A percentile compares a stretch with the other conserved stretches of the same genome.
Evolutionary conservation across 1,139 yeast species (phyloP).

Genomic region (Saccharomycopsis hybrid): DNA sequence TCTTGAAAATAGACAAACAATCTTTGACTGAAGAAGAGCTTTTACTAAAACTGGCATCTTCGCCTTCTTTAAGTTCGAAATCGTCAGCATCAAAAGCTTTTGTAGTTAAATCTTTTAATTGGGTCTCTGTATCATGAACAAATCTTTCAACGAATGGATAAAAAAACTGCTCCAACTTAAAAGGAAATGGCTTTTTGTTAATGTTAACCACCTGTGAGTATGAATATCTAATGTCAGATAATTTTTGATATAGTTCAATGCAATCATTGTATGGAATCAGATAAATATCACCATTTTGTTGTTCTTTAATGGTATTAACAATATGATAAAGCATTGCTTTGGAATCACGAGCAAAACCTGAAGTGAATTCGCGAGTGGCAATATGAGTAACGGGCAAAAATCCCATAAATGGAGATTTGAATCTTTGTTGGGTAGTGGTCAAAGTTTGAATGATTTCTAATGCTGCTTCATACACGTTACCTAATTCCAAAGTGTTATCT

Average conservation of each 20-base stretch:
- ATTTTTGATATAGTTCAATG: slow-evolving; percentile 49
- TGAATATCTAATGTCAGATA: slow-evolving; percentile 50
- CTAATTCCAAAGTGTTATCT: slow-evolving; percentile 50
- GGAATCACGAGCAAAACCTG: slow-evolving; percentile 56
- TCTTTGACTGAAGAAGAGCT: slow-evolving; percentile 58
- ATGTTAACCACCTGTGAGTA: slow-evolving; percentile 41
- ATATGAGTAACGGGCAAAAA: slow-evolving; percentile 50
- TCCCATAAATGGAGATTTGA: slow-evolving; percentile 57
- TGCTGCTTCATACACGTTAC: slow-evolving; percentile 55
- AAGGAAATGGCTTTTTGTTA: slow-evolving; percentile 36
- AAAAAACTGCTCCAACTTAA: slow-evolving; percentile 55
- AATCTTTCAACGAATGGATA: slow-evolving; percentile 51
- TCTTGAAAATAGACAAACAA: slow-evolving; percentile 56
- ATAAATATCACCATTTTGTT: slow-evolving; percentile 22
- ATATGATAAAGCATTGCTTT: slow-evolving; percentile 54
- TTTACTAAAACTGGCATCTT: slow-evolving; percentile 24
- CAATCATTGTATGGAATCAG: slow-evolving; percentile 54
- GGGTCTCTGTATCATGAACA: slow-evolving; percentile 47
- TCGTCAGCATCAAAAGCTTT: slow-evolving; percentile 51
- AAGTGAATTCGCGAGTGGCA: slow-evolving; percentile 49
- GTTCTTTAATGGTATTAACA: slow-evolving; percentile 36
- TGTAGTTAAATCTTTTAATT: slow-evolving; percentile 44
- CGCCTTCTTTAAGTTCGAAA: slow-evolving; percentile 33
- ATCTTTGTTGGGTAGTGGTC: slow-evolving; percentile 49
- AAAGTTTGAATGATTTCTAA: slow-evolving; percentile 49